Conservation (phyloP, 2,329 filamentous ascomycete genomes). For the Fusarium keratoplasticum region DNA sequence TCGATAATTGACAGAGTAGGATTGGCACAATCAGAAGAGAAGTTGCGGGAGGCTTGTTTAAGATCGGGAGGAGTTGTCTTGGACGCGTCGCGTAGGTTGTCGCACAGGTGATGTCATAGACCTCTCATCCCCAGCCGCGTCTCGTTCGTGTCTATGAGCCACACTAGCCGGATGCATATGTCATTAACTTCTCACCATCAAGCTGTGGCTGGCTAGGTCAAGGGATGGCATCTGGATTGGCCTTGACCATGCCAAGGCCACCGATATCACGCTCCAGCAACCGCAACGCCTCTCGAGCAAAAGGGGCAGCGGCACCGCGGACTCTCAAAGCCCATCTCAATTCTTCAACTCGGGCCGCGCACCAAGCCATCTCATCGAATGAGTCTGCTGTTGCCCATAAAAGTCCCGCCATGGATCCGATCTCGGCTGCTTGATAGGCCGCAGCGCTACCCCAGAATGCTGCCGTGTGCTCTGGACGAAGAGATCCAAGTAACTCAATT, state of each 20-base stretch:
- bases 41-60: background rate
- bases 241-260: constrained; percentile 43
- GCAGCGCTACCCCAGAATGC: constrained; percentile 60
- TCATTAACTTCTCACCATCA: constrained; percentile 1
- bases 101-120: constrained; percentile 43
- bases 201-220: constrained; percentile 9
- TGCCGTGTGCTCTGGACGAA: constrained; percentile 59
- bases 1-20: background rate
- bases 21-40: background rate
- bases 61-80: background rate
- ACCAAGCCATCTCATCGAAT: constrained; percentile 54
- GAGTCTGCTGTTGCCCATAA: constrained; percentile 55
- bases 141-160: constrained; percentile 24
- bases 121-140: constrained; percentile 12
- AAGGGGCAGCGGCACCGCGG: constrained; percentile 52
- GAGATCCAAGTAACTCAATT: constrained; percentile 54
- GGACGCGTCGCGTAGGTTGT: constrained; percentile 33
- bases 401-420: constrained; percentile 55
- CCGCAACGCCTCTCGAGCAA: constrained; percentile 53
- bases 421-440: constrained; percentile 56
- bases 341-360: constrained; percentile 53
- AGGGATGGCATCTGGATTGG: constrained; percentile 21
- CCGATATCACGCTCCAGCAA: constrained; percentile 52
- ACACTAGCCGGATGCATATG: background rate
- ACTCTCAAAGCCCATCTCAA: constrained; percentile 57